phyloP scores from a whole-genome alignment of 371 early-diverging fungal genomes.

The Actinomucor elegans region DNA sequence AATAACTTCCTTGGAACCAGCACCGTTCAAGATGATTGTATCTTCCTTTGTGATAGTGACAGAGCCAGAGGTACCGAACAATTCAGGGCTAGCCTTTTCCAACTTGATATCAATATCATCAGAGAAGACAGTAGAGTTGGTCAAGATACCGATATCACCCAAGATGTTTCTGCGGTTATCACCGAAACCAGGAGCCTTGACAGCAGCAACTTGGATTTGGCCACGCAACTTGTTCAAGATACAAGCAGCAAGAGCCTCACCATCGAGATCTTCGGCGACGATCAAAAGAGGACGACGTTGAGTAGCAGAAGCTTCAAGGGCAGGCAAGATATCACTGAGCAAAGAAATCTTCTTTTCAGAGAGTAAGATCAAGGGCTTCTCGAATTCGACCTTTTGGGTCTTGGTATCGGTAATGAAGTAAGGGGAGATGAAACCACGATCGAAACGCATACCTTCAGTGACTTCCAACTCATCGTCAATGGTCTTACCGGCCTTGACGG shows the following conservation, averaged over 20 bases:
- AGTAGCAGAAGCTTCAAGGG: conserved; percentile 91
- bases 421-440: conserved; percentile 98
- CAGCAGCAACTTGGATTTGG: conserved; percentile 93
- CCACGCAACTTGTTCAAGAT: conserved; percentile 98
- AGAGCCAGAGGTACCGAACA: conserved; percentile 86
- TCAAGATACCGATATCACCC: conserved; percentile 95
- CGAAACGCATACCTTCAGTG: conserved; percentile 99
- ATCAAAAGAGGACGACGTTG: conserved; percentile 96
- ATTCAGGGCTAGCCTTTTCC: conserved; percentile 88
- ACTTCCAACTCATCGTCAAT: conserved; percentile 95
- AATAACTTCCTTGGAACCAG: conserved; percentile 84
- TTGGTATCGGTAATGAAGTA: conserved; percentile 98
- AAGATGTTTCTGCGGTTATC: conserved; percentile 98
- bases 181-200: conserved; percentile 99
- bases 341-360: conserved; percentile 96
- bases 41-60: conserved; percentile 97
- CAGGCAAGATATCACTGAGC: conserved; percentile 92
- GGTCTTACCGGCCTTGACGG: conserved; percentile 98
- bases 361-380: conserved; percentile 95
- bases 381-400: conserved; percentile 96
- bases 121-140: conserved; percentile 92
- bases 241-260: conserved; percentile 97
- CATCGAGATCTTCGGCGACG: conserved; percentile 97
- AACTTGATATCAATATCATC: conserved; percentile 95
- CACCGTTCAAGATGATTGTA: conserved; percentile 95